phyloP scores from a whole-genome alignment of 2,329 filamentous ascomycete genomes.

The Calonectria hawksworthii region DNA sequence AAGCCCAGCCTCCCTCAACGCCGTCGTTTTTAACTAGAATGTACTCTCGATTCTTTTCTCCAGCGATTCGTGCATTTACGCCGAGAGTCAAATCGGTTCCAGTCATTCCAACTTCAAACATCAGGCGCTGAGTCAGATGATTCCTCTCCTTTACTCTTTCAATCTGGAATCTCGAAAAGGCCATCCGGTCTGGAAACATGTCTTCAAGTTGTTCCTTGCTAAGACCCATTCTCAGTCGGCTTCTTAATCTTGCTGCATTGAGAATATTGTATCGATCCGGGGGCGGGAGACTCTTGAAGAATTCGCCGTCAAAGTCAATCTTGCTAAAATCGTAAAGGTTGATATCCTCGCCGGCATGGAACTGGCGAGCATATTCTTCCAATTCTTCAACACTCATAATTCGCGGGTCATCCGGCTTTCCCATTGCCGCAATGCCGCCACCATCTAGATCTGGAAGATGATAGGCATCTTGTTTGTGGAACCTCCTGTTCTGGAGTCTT shows the following conservation, averaged over 20 bases:
- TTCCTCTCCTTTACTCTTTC: slow-evolving; percentile 94
- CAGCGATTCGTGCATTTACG: slow-evolving; percentile 77
- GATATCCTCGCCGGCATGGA: slow-evolving; percentile 92
- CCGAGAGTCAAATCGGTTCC: slow-evolving; percentile 79
- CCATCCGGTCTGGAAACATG: slow-evolving; percentile 99
- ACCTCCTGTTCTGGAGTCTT: slow-evolving; percentile 79
- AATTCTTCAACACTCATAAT: slow-evolving; percentile 97
- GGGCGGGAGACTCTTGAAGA: slow-evolving; percentile 91
- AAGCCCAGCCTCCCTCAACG: slow-evolving; percentile 94
- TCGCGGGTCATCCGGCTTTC: slow-evolving; percentile 89
- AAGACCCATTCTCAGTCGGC: slow-evolving; percentile 92
- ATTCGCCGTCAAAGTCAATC: slow-evolving; percentile 96
- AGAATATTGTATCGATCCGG: slow-evolving; percentile 97
- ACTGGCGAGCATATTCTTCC: slow-evolving; percentile 93
- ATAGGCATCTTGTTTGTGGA: slow-evolving; percentile 94
- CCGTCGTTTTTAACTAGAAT: slow-evolving; percentile 96
- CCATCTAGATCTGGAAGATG: slow-evolving; percentile 90
- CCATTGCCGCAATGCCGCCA: slow-evolving; percentile 85
- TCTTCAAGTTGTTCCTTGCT: slow-evolving; percentile 95
- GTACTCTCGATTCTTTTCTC: slow-evolving; percentile 93
- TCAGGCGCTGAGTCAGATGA: slow-evolving; percentile 92
- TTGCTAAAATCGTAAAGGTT: slow-evolving; percentile 96
- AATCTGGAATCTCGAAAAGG: slow-evolving; percentile 96
- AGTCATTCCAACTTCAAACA: slow-evolving; percentile 94
- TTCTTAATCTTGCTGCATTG: slow-evolving; percentile 91